These are phyloP conservation scores for Candolleomyces eurysporus DNA, from an alignment of 768 basidiomycete genomes.

Conservation along the genomic window DNA sequence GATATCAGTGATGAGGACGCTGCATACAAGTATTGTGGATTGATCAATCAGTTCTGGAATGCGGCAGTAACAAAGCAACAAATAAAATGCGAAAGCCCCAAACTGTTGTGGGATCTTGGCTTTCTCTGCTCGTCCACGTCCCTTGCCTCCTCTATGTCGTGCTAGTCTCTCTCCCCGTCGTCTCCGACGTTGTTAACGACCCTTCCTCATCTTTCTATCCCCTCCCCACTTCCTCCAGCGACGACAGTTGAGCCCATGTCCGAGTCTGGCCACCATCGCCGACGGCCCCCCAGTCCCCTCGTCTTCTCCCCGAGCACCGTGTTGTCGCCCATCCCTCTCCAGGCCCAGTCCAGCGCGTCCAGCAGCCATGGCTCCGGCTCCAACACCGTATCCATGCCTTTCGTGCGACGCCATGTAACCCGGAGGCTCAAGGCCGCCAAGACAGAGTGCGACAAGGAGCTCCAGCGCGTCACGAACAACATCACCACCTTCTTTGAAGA, in stretches of 20 bases:
- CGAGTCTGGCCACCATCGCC: conserved; percentile 48
- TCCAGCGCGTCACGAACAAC: conserved; percentile 88
- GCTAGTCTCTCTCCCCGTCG: conserved; percentile 22
- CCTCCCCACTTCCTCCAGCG: conserved; percentile 10
- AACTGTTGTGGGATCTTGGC: neutral
- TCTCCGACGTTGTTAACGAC: conserved; percentile 14
- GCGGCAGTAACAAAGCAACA: conserved; percentile 1
- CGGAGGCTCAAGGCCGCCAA: conserved; percentile 92
- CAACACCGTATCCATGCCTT: conserved; percentile 88
- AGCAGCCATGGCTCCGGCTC: conserved; percentile 49
- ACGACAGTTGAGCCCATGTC: conserved; percentile 38
- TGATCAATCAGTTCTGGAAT: conserved; percentile 4
- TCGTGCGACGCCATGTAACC: conserved; percentile 90
- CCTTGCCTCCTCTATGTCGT: conserved; percentile 29
- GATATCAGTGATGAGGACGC: neutral
- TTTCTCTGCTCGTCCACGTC: conserved; percentile 15
- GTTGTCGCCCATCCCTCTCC: conserved; percentile 49
- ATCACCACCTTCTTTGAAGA: conserved; percentile 96
- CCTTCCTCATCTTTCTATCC: conserved; percentile 17
- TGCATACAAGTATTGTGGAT: neutral
- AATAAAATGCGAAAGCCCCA: conserved; percentile 5
- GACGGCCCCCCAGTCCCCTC: conserved; percentile 76
- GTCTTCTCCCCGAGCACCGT: conserved; percentile 71
- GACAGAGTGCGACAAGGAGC: conserved; percentile 94
- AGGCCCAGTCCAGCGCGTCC: conserved; percentile 37